A percentile compares a stretch with the other conserved stretches of the same genome.
These are phyloP conservation scores for Fusarium sarcochroum DNA, from an alignment of 2,329 filamentous ascomycete genomes.

Conservation along the genomic window DNA sequence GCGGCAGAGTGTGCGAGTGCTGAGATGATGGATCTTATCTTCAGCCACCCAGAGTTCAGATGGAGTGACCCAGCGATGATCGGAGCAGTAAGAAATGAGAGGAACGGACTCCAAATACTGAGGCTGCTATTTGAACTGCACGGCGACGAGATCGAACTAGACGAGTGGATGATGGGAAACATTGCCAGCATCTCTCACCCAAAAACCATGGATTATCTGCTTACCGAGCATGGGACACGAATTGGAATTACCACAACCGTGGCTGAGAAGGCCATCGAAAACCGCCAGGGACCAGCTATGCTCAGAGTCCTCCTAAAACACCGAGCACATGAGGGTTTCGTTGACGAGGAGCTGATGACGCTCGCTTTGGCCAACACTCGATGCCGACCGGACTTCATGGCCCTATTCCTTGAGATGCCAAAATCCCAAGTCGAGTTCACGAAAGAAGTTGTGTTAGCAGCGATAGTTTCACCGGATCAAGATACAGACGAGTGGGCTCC, in stretches of 20 bases:
- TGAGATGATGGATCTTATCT: slow-evolving; percentile 24
- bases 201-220: slow-evolving; percentile 27
- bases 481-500: slow-evolving; percentile 30
- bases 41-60: slow-evolving; percentile 22
- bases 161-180: slow-evolving; percentile 35
- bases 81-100: slow-evolving; percentile 27
- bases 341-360: slow-evolving; percentile 26
- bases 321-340: slow-evolving; percentile 20
- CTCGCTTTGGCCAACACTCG: slow-evolving; percentile 26
- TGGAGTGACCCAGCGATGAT: slow-evolving; percentile 31
- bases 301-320: slow-evolving; percentile 33
- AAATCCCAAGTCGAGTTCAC: slow-evolving; percentile 20
- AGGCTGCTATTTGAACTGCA: slow-evolving; percentile 20
- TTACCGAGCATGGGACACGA: slow-evolving; percentile 14
- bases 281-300: slow-evolving; percentile 31
- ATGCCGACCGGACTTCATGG: slow-evolving; percentile 30
- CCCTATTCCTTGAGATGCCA: slow-evolving; percentile 31
- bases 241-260: slow-evolving; percentile 26
- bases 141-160: slow-evolving; percentile 11
- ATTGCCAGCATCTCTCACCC: slow-evolving; percentile 28
- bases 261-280: slow-evolving; percentile 28
- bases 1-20: slow-evolving; percentile 20
- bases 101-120: slow-evolving; percentile 19
- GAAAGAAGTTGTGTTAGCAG: slow-evolving; percentile 27
- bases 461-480: slow-evolving; percentile 21